These are phyloP conservation scores for Rhizopus delemar DNA, from an alignment of 371 early-diverging fungal species.

Conservation along the genomic window DNA sequence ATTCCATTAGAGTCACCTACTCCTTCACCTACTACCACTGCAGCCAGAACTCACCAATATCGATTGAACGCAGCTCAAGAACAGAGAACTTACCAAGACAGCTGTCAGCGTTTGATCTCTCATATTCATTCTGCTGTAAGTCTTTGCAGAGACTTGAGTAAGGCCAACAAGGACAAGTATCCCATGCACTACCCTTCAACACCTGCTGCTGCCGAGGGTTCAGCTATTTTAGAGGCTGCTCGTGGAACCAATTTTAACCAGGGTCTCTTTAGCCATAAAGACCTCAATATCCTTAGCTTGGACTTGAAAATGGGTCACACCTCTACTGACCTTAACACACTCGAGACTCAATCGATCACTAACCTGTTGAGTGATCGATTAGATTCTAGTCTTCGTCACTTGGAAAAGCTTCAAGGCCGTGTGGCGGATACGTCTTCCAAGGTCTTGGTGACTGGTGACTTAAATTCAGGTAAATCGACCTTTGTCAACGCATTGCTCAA, in stretches of 20 bases:
- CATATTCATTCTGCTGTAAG: constrained; percentile 59
- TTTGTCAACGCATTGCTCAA: constrained; percentile 94
- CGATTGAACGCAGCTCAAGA: constrained; percentile 53
- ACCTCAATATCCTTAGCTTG: constrained; percentile 53
- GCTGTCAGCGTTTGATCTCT: constrained; percentile 65
- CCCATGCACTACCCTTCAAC: constrained; percentile 68
- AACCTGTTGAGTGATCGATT: constrained; percentile 69
- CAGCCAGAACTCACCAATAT: constrained; percentile 43
- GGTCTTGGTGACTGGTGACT: constrained; percentile 95
- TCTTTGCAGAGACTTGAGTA: constrained; percentile 63
- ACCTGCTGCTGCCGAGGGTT: constrained; percentile 36
- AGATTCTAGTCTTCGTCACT: constrained; percentile 67
- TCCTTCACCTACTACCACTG: constrained; percentile 21
- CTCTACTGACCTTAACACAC: constrained; percentile 44
- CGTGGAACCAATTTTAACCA: constrained; percentile 24
- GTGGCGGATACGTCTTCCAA: constrained; percentile 89
- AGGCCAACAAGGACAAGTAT: constrained; percentile 64
- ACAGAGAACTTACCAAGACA: constrained; percentile 70
- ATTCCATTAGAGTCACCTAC: constrained; percentile 13
- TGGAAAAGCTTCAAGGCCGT: constrained; percentile 78
- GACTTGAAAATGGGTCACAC: constrained; percentile 67
- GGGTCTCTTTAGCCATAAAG: constrained; percentile 38
- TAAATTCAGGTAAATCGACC: constrained; percentile 96
- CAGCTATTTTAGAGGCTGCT: constrained; percentile 29
- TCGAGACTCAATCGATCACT: constrained; percentile 71